Percentiles rank a stretch among this genome's conserved stretches.
Conservation (phyloP, 805 yeast genomes). For the Maudiozyma pseudohumilis region DNA sequence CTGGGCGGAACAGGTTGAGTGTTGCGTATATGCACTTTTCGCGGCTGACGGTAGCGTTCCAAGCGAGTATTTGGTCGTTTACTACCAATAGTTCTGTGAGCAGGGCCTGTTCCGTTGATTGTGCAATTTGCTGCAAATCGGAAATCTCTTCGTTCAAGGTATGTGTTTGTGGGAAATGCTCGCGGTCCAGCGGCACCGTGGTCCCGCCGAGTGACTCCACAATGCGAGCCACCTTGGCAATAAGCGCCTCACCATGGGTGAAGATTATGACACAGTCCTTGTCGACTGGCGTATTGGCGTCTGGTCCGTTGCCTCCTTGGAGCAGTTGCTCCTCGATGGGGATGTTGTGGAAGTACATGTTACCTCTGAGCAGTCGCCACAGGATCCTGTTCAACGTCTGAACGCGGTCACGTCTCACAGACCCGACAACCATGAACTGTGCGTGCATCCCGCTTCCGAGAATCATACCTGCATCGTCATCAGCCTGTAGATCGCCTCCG, state of each 20-base stretch:
- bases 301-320: too few species aligned
- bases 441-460: slow-evolving; percentile 13
- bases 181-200: slow-evolving; percentile 38
- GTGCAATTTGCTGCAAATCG: slow-evolving; percentile 52
- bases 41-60: slow-evolving; percentile 60
- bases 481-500: slow-evolving; percentile 2
- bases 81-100: slow-evolving; percentile 69
- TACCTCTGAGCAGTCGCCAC: slow-evolving; percentile 92
- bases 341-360: slow-evolving; percentile 63
- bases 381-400: slow-evolving; percentile 67
- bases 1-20: slow-evolving; percentile 70
- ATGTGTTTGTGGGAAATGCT: slow-evolving; percentile 29
- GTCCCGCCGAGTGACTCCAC: slow-evolving; percentile 86
- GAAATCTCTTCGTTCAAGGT: slow-evolving; percentile 39
- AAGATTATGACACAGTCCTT: slow-evolving; percentile 83
- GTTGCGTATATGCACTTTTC: slow-evolving; percentile 78
- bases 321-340: slow-evolving; percentile 62
- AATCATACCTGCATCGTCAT: slow-evolving; percentile 2
- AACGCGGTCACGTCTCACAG: slow-evolving; percentile 62
- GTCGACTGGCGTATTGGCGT: slow-evolving; percentile 43
- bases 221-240: slow-evolving; percentile 66
- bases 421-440: slow-evolving; percentile 49
- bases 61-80: slow-evolving; percentile 61
- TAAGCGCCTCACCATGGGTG: slow-evolving; percentile 76
- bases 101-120: slow-evolving; percentile 57